These are phyloP conservation scores for Geotrichum ghanense DNA, from an alignment of 805 yeast genomes.

Conservation along the genomic window DNA sequence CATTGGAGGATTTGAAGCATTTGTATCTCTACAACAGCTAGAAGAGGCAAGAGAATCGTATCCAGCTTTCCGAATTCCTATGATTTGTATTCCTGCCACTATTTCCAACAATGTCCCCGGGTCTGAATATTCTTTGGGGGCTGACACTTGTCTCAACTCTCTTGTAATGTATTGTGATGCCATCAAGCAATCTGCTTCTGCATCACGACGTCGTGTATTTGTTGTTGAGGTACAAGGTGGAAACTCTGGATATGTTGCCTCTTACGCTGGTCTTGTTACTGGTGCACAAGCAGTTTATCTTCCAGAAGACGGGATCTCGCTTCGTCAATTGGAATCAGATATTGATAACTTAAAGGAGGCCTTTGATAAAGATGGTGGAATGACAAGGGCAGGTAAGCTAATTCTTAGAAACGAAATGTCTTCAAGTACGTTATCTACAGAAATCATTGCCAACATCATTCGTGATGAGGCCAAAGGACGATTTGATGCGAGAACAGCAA, in stretches of 20 bases:
- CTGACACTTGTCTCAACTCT: conserved; percentile 90
- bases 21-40: conserved; percentile 68
- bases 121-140: conserved; percentile 87
- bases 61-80: conserved; percentile 90
- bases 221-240: conserved; percentile 99
- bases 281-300: conserved; percentile 89
- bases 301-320: conserved; percentile 72
- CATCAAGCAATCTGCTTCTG: conserved; percentile 87
- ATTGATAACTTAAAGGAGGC: conserved; percentile 55
- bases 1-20: conserved; percentile 98
- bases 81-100: conserved; percentile 89
- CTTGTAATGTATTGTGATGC: conserved; percentile 89
- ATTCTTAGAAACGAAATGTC: conserved; percentile 77
- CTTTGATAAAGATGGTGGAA: conserved; percentile 65
- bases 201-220: conserved; percentile 86
- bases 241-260: conserved; percentile 86
- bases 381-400: conserved; percentile 74
- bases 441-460: conserved; percentile 72
- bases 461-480: conserved; percentile 62
- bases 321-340: conserved; percentile 64
- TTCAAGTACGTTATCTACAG: conserved; percentile 73
- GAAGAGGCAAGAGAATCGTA: conserved; percentile 64
- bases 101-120: conserved; percentile 99
- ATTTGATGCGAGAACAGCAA: conserved; percentile 87
- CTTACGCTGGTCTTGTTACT: conserved; percentile 69